Conservation (phyloP, 2,329 filamentous ascomycete species). For the Colletotrichum spaethianum region DNA sequence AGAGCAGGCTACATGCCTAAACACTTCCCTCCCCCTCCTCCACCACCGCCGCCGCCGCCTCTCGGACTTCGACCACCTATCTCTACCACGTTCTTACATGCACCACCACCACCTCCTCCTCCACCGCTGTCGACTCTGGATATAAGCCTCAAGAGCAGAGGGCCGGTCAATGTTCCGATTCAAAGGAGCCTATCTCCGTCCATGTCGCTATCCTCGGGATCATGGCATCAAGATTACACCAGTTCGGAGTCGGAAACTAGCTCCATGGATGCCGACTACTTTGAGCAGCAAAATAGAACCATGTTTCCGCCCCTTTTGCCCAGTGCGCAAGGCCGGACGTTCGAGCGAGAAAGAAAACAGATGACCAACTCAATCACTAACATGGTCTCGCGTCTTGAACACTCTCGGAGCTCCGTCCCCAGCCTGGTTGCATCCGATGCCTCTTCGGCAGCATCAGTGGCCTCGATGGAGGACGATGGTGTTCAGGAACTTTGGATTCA, state of each 20-base stretch:
- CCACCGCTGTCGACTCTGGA: constrained; percentile 6
- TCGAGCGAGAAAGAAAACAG: constrained; percentile 10
- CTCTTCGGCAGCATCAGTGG: constrained; percentile 27
- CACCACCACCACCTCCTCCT: constrained; percentile 5
- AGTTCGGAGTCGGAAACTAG: constrained; percentile 25
- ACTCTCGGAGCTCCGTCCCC: constrained; percentile 43
- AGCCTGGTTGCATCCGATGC: constrained; percentile 27
- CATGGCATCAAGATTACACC: constrained; percentile 20
- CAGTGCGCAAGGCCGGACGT: constrained; percentile 20
- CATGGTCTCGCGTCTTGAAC: constrained; percentile 52
- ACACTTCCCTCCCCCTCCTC: not conserved
- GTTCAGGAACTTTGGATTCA: constrained; percentile 54
- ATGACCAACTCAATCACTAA: constrained; percentile 51
- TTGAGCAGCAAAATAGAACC: constrained; percentile 26
- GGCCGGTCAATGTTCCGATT: not conserved
- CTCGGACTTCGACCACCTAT: not conserved
- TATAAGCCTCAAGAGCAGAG: not conserved
- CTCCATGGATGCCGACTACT: constrained; percentile 23
- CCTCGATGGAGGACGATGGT: constrained; percentile 44
- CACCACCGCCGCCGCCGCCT: constrained; percentile 8
- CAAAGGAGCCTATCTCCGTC: constrained; percentile 5
- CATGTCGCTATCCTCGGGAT: constrained; percentile 15
- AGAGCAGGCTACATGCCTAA: not conserved
- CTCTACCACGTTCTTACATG: not conserved
- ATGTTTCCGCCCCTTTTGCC: constrained; percentile 39